Percentiles rank a stretch among this genome's conserved stretches.
These are phyloP conservation scores for Aspergillus ustus DNA, from an alignment of 2,329 filamentous ascomycete genomes.

Conservation along the genomic window DNA sequence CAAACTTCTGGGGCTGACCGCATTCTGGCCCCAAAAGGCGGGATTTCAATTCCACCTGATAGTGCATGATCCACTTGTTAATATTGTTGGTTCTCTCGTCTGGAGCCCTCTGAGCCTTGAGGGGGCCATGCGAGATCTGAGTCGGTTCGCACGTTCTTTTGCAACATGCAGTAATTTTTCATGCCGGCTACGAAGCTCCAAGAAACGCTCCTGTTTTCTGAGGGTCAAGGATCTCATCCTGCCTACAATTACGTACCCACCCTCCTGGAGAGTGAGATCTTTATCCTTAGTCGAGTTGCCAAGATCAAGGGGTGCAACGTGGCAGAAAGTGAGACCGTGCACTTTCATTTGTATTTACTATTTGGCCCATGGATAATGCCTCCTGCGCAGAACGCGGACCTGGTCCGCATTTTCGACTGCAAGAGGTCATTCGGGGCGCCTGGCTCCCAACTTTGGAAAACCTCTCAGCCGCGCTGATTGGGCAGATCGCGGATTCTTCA, in stretches of 20 bases:
- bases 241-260: slow-evolving; percentile 12
- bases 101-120: neutral
- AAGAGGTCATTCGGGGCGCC: slow-evolving; percentile 19
- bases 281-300: slow-evolving; percentile 32
- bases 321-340: slow-evolving; percentile 29
- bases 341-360: slow-evolving; percentile 5
- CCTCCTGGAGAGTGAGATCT: slow-evolving; percentile 29
- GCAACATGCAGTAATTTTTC: neutral
- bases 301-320: slow-evolving; percentile 33
- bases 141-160: neutral
- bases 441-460: slow-evolving; percentile 13
- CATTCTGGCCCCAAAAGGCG: slow-evolving; percentile 9
- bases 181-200: neutral
- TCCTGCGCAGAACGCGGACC: neutral
- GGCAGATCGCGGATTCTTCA: slow-evolving; percentile 10
- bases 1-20: slow-evolving; percentile 10
- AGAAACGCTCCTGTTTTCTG: neutral
- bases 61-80: neutral
- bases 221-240: slow-evolving; percentile 2
- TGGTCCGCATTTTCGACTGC: slow-evolving; percentile 16
- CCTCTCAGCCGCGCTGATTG: slow-evolving; percentile 3
- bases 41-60: slow-evolving; percentile 8
- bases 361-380: neutral
- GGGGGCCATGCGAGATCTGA: neutral
- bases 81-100: neutral